Base-by-base conservation (phyloP, 73 alveolate species). In the Paramecium tetraurelia region DNA sequence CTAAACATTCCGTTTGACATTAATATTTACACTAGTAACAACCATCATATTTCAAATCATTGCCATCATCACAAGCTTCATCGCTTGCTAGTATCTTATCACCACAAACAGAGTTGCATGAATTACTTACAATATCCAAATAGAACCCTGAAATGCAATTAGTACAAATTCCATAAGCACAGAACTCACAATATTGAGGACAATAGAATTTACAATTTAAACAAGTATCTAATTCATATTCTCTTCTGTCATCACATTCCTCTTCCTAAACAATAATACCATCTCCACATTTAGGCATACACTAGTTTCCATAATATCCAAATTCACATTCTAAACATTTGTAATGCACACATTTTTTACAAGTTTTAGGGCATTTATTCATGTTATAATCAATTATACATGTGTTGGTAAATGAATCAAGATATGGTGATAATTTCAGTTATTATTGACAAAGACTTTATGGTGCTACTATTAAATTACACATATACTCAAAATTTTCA, bases 201-300 rank as follows among this genome's bases (percentile, higher is more conserved):
- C 84, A 68, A 2, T 68, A 12, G 27, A 7, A 68, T 68, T 33
- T 10, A 63, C 84, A 63, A 63, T 63, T 63, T 3, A 22, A 1
- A 63, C 84, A 63, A 10, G 9, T 0, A 41, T 41, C 12, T 8
- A 41, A 8, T 41, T 8, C 53, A 27, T 10, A 10, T 22, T 63
- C 84, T 27, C 3, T 16, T 9, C 27, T 10, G 24, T 27, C 41
- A 38, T 72, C 86, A 5, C 86, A 72, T 40, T 72, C 11, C 20
- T 72, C 86, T 24, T 21, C 20, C n/a, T 22, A 63, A 33, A 31
- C 6, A 2, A 63, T 1, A 3, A 63, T 63, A 2, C 14, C 33
- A 33, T 92, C 92, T 18, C 95, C 95, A 58, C 95, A 92, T 31
- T 92, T 21, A 6, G 95, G 59, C 8, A 12, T 29, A 43, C 92